phyloP scores from a whole-genome alignment of 352 stramenopile genomes.

The Detonula confervacea region DNA sequence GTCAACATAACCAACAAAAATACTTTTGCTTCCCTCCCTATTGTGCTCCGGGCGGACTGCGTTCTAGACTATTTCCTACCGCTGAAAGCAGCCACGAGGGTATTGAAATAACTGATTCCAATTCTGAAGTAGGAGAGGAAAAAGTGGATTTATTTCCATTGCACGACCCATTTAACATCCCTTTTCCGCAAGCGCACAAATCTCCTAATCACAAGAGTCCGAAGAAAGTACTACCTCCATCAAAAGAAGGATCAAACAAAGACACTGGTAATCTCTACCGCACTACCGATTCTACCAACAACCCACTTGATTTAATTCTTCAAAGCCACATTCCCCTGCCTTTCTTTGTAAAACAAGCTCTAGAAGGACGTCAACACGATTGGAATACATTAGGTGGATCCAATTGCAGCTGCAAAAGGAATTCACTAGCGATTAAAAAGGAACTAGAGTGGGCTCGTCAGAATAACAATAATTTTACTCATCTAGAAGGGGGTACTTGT shows the following conservation, averaged over 20 bases:
- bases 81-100: not conserved
- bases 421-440: constrained; percentile 8
- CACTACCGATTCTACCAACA: constrained; percentile 11
- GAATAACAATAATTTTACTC: not conserved
- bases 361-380: constrained; percentile 25
- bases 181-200: not conserved
- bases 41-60: constrained; percentile 42
- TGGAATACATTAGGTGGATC: constrained; percentile 47
- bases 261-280: not conserved
- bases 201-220: not conserved
- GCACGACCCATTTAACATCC: constrained; percentile 24
- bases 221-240: not conserved
- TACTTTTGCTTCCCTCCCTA: constrained; percentile 55
- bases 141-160: constrained; percentile 17
- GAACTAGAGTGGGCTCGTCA: not conserved
- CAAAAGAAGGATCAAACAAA: not conserved
- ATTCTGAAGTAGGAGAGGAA: constrained; percentile 11
- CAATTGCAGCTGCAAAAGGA: constrained; percentile 32
- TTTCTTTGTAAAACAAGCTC: constrained; percentile 24
- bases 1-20: constrained; percentile 30
- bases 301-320: constrained; percentile 34
- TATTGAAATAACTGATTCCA: not conserved
- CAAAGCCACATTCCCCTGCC: constrained; percentile 14
- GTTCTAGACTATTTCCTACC: constrained; percentile 35
- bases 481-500: no score